phyloP scores from a whole-genome alignment of 805 yeast species.

The Kurtzmaniella fragi region DNA sequence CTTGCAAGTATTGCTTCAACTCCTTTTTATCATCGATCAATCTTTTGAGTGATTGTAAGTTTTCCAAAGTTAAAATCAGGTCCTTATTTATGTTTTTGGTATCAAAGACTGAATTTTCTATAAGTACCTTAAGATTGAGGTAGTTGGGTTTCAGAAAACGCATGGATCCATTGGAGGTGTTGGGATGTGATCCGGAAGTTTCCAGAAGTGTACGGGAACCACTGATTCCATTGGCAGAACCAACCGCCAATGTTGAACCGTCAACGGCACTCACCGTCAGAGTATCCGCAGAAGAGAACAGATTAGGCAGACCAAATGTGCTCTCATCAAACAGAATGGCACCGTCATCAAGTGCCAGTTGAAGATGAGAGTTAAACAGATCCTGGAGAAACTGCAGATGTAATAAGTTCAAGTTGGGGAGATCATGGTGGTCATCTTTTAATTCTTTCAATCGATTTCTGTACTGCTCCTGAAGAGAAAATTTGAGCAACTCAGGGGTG shows the following conservation, averaged over 20 bases:
- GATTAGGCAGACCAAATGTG: constrained; percentile 1
- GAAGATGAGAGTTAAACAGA: constrained; percentile 32
- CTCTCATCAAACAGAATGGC: constrained; percentile 6
- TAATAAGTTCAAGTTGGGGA: constrained; percentile 11
- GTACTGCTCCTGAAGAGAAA: constrained; percentile 38
- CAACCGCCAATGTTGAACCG: too few species aligned
- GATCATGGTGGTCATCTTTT: constrained; percentile 8
- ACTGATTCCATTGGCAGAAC: too few species aligned
- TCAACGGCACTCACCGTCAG: too few species aligned
- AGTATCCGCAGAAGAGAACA: too few species aligned
- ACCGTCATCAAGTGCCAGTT: constrained; percentile 23
- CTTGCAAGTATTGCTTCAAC: constrained; percentile 22
- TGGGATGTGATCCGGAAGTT: too few species aligned
- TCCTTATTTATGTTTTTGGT: constrained; percentile 28
- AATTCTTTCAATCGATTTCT: constrained; percentile 17
- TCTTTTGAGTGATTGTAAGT: constrained; percentile 23
- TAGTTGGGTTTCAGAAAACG: constrained; percentile 21
- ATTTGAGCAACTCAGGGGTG: constrained; percentile 38
- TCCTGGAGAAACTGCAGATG: constrained; percentile 21
- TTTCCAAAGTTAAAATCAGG: constrained; percentile 26
- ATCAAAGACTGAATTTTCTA: constrained; percentile 42
- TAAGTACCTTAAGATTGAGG: constrained; percentile 37
- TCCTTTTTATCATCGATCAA: constrained; percentile 25
- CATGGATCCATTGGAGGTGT: too few species aligned
- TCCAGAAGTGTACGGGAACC: too few species aligned